These are phyloP conservation scores for Triticum aestivum DNA, from an alignment of 176 grass and related monocot species.

Conservation along the genomic window IWGSC_CS_RefSeq_v2.1 NC_057796.1:293076957-293077456, in stretches of 20 bases:
- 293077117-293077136: not conserved
- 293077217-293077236: conserved; percentile 22
- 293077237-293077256: conserved; percentile 6
- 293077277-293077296: not conserved
- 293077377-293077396: too few species aligned
- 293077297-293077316: conserved; percentile 3
- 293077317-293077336: conserved; percentile 1
- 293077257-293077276: not conserved
- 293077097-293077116: conserved; percentile 19
- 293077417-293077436: too few species aligned
- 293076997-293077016: not conserved
- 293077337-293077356: not conserved
- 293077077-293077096: not conserved
- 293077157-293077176: not conserved
- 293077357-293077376: not conserved
- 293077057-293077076: not conserved
- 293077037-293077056: not conserved
- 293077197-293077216: not conserved
- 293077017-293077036: not conserved
- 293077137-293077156: not conserved
- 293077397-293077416: too few species aligned
- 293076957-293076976: not conserved
- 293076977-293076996: not conserved
- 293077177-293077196: conserved; percentile 13
- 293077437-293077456: too few species aligned